Conservation (phyloP, 2,329 filamentous ascomycete genomes). For the Pseudogymnoascus sp. region DNA sequence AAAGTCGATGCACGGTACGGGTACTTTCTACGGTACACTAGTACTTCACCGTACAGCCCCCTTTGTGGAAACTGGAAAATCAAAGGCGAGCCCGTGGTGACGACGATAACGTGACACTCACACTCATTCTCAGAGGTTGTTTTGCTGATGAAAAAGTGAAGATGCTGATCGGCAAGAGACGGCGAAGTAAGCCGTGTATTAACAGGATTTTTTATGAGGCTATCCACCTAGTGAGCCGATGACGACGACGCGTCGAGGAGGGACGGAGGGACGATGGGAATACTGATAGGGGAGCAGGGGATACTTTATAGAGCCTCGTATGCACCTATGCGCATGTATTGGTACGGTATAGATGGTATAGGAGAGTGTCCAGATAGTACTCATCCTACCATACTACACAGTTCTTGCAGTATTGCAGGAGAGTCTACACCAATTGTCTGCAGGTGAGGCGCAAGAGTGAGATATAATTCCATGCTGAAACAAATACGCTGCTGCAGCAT, state of each 20-base stretch:
- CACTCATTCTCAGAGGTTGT: no score
- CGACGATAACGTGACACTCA: not conserved
- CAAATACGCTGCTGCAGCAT: not conserved
- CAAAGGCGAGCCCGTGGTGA: not conserved
- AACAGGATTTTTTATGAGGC: not conserved
- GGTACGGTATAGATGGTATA: not conserved
- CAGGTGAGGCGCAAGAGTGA: not conserved
- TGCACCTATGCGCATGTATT: not conserved
- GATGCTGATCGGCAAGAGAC: not conserved
- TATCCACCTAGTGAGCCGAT: not conserved
- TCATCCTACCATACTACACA: no score
- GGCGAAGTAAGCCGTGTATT: not conserved
- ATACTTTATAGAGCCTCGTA: not conserved
- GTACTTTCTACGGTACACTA: not conserved
- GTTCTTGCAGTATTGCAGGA: no score
- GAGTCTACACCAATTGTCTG: no score
- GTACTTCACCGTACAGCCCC: not conserved
- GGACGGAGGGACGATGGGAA: not conserved
- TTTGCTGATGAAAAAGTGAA: not conserved
- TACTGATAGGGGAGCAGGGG: not conserved
- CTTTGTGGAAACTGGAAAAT: constrained; percentile 1
- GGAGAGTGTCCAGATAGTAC: no score
- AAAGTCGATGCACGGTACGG: not conserved
- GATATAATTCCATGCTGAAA: not conserved
- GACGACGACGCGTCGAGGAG: not conserved